Evolutionary conservation across 148 eudicot genomes (phyloP), one percentile per base, ranked within the genome.

Genomic region (Fallopia convolvulus): DNA sequence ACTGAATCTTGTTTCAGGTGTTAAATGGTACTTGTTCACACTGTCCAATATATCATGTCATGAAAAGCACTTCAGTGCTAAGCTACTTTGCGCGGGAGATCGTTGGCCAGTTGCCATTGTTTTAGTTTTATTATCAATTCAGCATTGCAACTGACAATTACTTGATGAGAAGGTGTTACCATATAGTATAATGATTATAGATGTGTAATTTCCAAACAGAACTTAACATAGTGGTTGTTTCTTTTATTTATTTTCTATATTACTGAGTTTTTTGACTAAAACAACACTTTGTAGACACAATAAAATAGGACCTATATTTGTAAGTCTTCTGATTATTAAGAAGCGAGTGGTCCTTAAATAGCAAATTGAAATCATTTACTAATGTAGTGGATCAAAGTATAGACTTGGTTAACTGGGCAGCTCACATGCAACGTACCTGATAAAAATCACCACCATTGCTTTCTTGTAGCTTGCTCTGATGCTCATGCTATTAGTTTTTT

Each of bases 401-500:
- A 36, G 39, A 36, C 3, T 1, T 18, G 15, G 53, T 13, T 14
- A 20, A 8, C 7, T 58, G 65, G 32, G 32, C 32, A 8, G 63
- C 65, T 58, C 20, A 36, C 49, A 71, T 71, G 48, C 50, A 17
- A 71, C 14, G n/a, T n/a, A 18, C 49, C 2, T 71, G 44, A 15
- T 18, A 11, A 41, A 10, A 20, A 10, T 36, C 15, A 40, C 46
- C 74, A 41, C 75, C 75, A 4, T 81, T 81, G 23, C 68, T 44
- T 52, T 77, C 58, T 75, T 65, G 79, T 66, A 66, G 21, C 79
- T 81, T 50, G 44, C 89, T 58, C 18, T 3, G 39, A 32, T 32
- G 40, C 40, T 32, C 40, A 63, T 65, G 15, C 42, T 65, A 33
- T 63, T 26, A 10, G 41, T 65, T 65, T 30, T 30, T 8, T 60